These are phyloP conservation scores for Botrytis elliptica DNA, from an alignment of 2,329 filamentous ascomycete species.

Conservation along the genomic window DNA sequence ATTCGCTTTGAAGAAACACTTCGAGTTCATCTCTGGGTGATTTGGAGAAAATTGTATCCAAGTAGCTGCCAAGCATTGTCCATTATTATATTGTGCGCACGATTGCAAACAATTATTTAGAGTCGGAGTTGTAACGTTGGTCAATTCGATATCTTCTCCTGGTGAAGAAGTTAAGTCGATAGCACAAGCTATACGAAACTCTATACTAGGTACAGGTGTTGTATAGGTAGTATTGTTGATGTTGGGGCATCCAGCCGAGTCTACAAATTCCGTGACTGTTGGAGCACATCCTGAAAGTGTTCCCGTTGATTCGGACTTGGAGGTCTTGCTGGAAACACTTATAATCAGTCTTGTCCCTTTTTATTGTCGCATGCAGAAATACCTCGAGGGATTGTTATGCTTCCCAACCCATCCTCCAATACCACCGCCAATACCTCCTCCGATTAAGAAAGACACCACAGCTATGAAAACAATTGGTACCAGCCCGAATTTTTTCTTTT, in stretches of 20 bases:
- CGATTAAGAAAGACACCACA: constrained; percentile 25
- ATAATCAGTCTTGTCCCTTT: not conserved
- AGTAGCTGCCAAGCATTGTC: constrained; percentile 28
- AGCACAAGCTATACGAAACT: constrained; percentile 27
- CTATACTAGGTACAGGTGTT: constrained; percentile 21
- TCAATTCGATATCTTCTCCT: constrained; percentile 27
- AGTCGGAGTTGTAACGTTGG: constrained; percentile 21
- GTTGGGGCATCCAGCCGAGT: constrained; percentile 28
- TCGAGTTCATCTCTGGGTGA: constrained; percentile 25
- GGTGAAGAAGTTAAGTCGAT: constrained; percentile 20
- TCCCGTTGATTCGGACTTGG: constrained; percentile 9
- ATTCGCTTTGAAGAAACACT: constrained; percentile 31
- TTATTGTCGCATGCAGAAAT: not conserved
- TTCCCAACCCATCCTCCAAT: constrained; percentile 21
- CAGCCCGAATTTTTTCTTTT: constrained; percentile 18
- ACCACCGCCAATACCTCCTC: constrained; percentile 27
- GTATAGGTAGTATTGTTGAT: constrained; percentile 26
- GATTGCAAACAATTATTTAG: constrained; percentile 26
- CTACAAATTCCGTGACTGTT: constrained; percentile 24
- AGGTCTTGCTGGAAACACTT: not conserved
- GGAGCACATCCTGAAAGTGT: constrained; percentile 17
- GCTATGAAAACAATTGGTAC: constrained; percentile 21
- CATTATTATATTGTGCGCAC: constrained; percentile 26
- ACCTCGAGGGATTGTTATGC: constrained; percentile 8
- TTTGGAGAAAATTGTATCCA: constrained; percentile 31